Evolutionary conservation across 2,329 filamentous ascomycete species (phyloP).

Genomic region (Macrophomina phaseolina): DNA sequence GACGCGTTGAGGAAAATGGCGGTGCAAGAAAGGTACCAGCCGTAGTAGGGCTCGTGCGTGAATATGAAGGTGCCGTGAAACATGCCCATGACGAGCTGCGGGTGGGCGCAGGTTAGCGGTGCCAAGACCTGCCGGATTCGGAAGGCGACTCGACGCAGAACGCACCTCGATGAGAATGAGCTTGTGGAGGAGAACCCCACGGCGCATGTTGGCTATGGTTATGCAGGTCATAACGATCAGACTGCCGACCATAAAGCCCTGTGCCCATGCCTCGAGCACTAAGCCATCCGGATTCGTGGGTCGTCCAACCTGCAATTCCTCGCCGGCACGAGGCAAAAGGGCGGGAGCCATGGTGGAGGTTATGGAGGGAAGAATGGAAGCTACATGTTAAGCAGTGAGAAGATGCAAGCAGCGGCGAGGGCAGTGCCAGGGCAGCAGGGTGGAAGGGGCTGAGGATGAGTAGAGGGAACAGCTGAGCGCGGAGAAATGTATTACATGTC

Average conservation of each 20-base stretch:
- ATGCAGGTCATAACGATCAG: conserved; percentile 56
- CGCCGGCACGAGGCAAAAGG: not conserved
- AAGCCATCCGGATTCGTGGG: conserved; percentile 41
- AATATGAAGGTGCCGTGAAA: conserved; percentile 67
- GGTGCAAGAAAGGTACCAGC: conserved; percentile 68
- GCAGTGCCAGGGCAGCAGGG: not conserved
- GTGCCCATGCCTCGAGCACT: conserved; percentile 48
- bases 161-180: conserved; percentile 56
- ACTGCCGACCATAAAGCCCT: conserved; percentile 48
- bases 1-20: conserved; percentile 67
- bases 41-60: conserved; percentile 60
- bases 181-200: conserved; percentile 55
- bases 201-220: conserved; percentile 56
- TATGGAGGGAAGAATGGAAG: not conserved
- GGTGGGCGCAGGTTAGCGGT: not conserved
- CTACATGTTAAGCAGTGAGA: conserved; percentile 18
- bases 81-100: conserved; percentile 60
- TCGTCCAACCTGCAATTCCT: conserved; percentile 33
- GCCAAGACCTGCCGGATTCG: not conserved
- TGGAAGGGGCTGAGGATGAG: conserved; percentile 12
- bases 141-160: conserved; percentile 24
- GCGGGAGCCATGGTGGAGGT: conserved; percentile 11
- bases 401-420: not conserved
- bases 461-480: not conserved
- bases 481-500: conserved; percentile 1